phyloP scores from a whole-genome alignment of 805 yeast genomes.

The Lipomyces mesembrius region DNA sequence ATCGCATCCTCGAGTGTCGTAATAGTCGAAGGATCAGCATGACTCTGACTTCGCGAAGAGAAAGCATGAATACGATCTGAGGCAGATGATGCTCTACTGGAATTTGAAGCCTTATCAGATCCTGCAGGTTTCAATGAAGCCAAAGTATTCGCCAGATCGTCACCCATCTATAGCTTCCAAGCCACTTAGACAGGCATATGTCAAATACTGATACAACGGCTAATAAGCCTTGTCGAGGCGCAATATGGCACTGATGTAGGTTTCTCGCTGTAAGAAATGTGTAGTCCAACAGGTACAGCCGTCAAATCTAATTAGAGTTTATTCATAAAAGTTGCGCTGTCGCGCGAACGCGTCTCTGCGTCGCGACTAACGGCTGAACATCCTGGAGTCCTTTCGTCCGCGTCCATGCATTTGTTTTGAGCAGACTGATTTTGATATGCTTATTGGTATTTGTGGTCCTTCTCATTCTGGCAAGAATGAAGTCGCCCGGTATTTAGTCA shows the following conservation, averaged over 20 bases:
- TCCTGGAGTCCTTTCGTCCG: not conserved
- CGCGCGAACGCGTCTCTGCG: not conserved
- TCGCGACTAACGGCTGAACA: not conserved
- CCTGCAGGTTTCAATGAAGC: not conserved
- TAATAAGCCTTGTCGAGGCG: too few species aligned
- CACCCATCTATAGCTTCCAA: not conserved
- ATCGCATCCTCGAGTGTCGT: slow-evolving; percentile 18
- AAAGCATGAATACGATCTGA: not conserved
- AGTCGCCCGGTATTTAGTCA: slow-evolving; percentile 60
- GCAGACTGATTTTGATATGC: slow-evolving; percentile 52
- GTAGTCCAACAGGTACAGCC: too few species aligned
- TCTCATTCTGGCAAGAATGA: slow-evolving; percentile 68
- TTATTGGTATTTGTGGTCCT: slow-evolving; percentile 77
- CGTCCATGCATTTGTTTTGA: not conserved
- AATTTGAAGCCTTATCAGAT: not conserved
- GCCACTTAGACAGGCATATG: not conserved
- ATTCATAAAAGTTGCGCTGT: too few species aligned
- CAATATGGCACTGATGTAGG: too few species aligned
- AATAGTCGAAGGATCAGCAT: slow-evolving; percentile 18
- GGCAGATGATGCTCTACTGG: not conserved
- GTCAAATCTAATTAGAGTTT: too few species aligned
- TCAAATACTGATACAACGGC: not conserved
- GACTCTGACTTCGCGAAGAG: not conserved
- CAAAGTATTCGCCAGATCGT: not conserved
- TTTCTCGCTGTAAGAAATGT: too few species aligned